These are phyloP conservation scores for Wallacemonas rigidus DNA, from an alignment of 208 protist species.

Conservation along the genomic window DNA sequence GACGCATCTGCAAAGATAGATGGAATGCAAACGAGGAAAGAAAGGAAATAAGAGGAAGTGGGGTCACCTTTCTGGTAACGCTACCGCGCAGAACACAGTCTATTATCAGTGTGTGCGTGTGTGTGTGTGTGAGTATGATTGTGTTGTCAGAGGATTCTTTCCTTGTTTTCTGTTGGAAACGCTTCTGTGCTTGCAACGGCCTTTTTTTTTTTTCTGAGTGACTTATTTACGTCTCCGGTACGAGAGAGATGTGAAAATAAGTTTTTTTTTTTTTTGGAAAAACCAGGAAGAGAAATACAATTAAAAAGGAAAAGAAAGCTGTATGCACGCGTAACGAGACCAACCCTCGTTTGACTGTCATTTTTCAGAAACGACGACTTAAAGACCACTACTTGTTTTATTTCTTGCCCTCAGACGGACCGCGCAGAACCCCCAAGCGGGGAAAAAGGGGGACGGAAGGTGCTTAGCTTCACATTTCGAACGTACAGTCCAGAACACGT, in stretches of 20 bases:
- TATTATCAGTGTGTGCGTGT: slow-evolving; percentile 6
- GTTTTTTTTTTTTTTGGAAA: background rate
- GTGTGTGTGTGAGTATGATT: slow-evolving; percentile 15
- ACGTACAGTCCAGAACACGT: no score
- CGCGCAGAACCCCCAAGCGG: no score
- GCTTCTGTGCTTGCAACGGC: no score
- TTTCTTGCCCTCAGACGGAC: no score
- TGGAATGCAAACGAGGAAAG: slow-evolving; percentile 1
- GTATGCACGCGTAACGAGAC: no score
- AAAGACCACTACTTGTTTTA: no score
- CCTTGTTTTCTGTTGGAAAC: background rate
- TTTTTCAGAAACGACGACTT: no score
- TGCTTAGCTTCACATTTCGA: no score
- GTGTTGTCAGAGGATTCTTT: background rate
- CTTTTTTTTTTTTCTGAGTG: background rate
- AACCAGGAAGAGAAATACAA: background rate
- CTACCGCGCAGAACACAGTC: background rate
- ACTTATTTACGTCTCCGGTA: background rate
- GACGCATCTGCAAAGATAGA: slow-evolving; percentile 6
- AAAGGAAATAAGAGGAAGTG: background rate
- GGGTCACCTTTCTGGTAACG: background rate
- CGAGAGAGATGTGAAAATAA: background rate
- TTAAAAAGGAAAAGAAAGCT: background rate
- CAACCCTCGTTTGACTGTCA: no score
- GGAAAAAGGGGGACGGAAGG: no score